phyloP scores from a whole-genome alignment of 306 rosid species.

The Trifolium dubium region DNA sequence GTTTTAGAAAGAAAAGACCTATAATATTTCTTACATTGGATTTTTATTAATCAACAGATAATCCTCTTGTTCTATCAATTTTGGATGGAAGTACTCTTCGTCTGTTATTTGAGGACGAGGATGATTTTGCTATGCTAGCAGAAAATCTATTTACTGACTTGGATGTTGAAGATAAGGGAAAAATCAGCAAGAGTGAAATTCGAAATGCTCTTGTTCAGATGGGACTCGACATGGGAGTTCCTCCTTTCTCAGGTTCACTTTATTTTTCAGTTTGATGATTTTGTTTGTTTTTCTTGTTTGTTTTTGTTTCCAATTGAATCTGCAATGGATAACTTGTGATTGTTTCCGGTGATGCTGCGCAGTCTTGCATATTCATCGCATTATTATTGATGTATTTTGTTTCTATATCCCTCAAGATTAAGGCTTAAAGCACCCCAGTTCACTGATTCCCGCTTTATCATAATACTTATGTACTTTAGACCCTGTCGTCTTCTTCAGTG shows the following conservation, averaged over 20 bases:
- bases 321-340: constrained; percentile 3
- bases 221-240: constrained; percentile 98
- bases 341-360: not conserved
- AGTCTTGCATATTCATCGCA: constrained; percentile 19
- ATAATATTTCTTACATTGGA: constrained; percentile 20
- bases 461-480: constrained; percentile 6
- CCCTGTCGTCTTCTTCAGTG: not conserved
- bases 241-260: constrained; percentile 80
- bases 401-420: constrained; percentile 6
- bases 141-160: constrained; percentile 88
- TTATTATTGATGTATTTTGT: constrained; percentile 3
- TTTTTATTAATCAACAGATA: constrained; percentile 54
- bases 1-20: constrained; percentile 5
- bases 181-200: constrained; percentile 75
- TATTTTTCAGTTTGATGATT: constrained; percentile 11
- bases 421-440: constrained; percentile 30
- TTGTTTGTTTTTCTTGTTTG: constrained; percentile 8
- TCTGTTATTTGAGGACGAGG: constrained; percentile 84
- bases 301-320: constrained; percentile 1
- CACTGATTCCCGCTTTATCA: constrained; percentile 16
- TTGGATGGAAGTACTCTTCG: constrained; percentile 79
- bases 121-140: constrained; percentile 92
- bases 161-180: constrained; percentile 87
- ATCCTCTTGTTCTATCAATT: constrained; percentile 76
- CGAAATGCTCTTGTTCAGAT: constrained; percentile 73